Percentiles rank a stretch among this genome's conserved stretches.
phyloP scores from a whole-genome alignment of 148 eudicot species.

The Agrostemma githago region DNA sequence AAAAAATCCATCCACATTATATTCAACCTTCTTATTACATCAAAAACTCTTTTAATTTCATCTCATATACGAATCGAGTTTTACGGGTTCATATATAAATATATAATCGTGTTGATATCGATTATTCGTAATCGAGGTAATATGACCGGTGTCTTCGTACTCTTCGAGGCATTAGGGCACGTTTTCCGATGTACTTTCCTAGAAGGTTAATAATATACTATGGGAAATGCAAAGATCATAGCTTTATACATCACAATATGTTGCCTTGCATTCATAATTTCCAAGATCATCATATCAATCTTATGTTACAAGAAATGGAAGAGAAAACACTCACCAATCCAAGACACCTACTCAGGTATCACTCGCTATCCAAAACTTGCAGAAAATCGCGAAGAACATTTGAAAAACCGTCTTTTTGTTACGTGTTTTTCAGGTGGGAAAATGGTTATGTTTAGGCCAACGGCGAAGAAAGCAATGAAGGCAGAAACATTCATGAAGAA shows the following conservation, averaged over 20 bases:
- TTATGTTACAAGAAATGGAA: conserved; percentile 78
- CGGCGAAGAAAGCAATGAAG: conserved; percentile 48
- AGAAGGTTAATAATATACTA: conserved; percentile 20
- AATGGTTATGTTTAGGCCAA: conserved; percentile 69
- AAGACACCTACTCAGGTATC: conserved; percentile 58
- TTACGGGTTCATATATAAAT: too few relatives aligned
- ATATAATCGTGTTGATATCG: too few relatives aligned
- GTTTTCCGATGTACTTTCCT: not conserved
- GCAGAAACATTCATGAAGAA: conserved; percentile 54
- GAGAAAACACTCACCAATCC: conserved; percentile 47
- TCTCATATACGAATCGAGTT: not conserved
- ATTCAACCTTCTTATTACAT: not conserved
- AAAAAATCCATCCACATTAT: not conserved
- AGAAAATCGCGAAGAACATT: not conserved
- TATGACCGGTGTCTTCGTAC: too few relatives aligned
- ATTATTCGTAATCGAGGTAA: too few relatives aligned
- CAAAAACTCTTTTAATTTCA: not conserved
- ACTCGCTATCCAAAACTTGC: not conserved
- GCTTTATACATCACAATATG: conserved; percentile 55
- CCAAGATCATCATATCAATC: conserved; percentile 58
- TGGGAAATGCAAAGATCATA: conserved; percentile 36
- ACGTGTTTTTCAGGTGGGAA: conserved; percentile 63
- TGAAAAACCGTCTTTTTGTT: not conserved
- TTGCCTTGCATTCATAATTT: conserved; percentile 54
- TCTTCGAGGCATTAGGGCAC: not conserved